Conservation (phyloP, 495 filamentous ascomycete genomes). For the Hypoxylon crocopeplum region DNA sequence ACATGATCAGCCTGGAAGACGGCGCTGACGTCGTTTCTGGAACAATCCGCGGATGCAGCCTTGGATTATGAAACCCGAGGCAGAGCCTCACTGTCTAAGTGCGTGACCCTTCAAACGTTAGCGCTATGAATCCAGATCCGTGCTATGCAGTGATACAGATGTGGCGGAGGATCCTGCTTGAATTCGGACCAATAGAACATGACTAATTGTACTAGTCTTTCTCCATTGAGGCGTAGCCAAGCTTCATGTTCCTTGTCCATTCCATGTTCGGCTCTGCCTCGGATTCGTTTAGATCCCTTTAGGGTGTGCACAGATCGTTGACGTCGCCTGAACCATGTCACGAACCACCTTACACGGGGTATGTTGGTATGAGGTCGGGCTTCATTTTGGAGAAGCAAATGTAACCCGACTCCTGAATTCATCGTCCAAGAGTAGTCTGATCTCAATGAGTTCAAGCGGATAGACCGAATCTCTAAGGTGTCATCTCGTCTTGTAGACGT, state of each 20-base stretch:
- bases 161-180: conserved; percentile 2
- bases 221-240: conserved; percentile 13
- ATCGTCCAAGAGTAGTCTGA: too few species aligned
- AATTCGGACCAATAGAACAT: conserved; percentile 8
- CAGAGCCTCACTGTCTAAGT: conserved; percentile 21
- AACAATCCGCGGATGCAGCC: conserved; percentile 2
- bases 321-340: not conserved
- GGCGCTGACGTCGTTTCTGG: conserved; percentile 16
- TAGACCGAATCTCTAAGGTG: too few species aligned
- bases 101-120: conserved; percentile 34
- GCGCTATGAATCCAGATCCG: conserved; percentile 6
- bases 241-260: conserved; percentile 12
- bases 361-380: not conserved
- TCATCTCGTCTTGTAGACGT: too few species aligned
- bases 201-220: not conserved
- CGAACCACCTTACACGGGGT: not conserved
- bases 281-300: conserved; percentile 5
- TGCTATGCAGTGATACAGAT: conserved; percentile 12
- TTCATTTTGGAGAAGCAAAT: not conserved
- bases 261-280: conserved; percentile 8
- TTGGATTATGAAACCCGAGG: conserved; percentile 12
- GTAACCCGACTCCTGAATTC: not conserved
- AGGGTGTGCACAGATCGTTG: too few species aligned
- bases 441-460: too few species aligned
- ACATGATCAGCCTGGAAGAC: not conserved